A percentile compares a stretch with the other conserved stretches of the same genome.
These are phyloP conservation scores for Solanum clarkiae DNA, from an alignment of 257 asterid species.

Conservation along the genomic window DNA sequence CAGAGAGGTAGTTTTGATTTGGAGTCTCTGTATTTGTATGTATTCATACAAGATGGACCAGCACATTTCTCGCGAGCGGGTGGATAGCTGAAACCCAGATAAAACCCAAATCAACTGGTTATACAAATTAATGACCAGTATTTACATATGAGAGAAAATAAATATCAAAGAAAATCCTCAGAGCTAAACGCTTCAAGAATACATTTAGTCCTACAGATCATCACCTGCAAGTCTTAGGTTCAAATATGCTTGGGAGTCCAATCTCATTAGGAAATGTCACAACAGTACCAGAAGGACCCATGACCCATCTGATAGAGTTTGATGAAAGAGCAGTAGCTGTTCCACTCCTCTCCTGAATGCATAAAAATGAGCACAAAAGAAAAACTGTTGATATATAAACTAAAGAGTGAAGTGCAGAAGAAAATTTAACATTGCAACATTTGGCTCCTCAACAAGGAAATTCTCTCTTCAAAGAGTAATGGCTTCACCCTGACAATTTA, in stretches of 20 bases:
- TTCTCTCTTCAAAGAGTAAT: not conserved
- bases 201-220: not conserved
- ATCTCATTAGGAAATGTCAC: constrained; percentile 72
- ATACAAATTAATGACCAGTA: not conserved
- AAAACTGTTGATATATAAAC: not conserved
- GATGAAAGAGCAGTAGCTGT: constrained; percentile 26
- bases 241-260: constrained; percentile 76
- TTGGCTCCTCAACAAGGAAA: not conserved
- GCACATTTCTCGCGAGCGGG: constrained; percentile 78
- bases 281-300: constrained; percentile 71
- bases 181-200: not conserved
- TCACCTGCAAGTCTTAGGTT: constrained; percentile 58
- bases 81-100: constrained; percentile 46
- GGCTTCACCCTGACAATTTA: not conserved
- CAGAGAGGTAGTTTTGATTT: constrained; percentile 69
- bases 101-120: constrained; percentile 1
- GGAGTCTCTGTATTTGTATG: constrained; percentile 65
- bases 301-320: constrained; percentile 62
- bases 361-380: not conserved
- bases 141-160: not conserved
- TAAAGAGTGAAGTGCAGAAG: not conserved
- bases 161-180: not conserved
- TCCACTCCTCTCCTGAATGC: constrained; percentile 51
- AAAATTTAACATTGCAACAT: not conserved
- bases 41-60: constrained; percentile 62